Conservation (phyloP, 208 protist genomes). For the Trypanosoma lewisi region DNA sequence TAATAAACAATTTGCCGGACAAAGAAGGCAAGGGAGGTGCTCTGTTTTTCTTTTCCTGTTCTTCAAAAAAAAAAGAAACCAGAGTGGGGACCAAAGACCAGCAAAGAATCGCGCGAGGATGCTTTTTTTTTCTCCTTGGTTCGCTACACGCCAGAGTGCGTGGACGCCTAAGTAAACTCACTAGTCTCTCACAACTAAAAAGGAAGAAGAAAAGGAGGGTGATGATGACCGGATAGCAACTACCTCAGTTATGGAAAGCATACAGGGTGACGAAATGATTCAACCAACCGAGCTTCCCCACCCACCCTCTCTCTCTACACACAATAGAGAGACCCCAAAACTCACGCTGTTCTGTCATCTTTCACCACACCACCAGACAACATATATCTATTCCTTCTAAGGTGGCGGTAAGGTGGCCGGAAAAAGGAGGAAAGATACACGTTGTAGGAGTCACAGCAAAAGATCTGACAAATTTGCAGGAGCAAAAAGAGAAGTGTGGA, state of each 20-base stretch:
- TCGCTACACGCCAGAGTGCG: no score
- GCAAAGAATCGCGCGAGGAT: no score
- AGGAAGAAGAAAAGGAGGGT: background rate
- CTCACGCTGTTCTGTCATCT: slow-evolving; percentile 12
- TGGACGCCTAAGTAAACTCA: no score
- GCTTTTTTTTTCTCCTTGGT: no score
- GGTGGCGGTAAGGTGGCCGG: slow-evolving; percentile 28
- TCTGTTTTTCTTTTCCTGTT: no score
- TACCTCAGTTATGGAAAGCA: slow-evolving; percentile 6
- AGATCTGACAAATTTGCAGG: slow-evolving; percentile 10
- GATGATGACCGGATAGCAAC: background rate
- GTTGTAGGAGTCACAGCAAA: slow-evolving; percentile 1
- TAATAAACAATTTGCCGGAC: background rate
- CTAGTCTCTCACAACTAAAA: no score
- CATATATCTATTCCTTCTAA: slow-evolving; percentile 8
- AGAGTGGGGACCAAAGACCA: no score
- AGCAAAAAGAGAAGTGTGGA: background rate
- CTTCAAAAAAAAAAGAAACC: no score
- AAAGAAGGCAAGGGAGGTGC: no score
- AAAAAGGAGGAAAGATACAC: slow-evolving; percentile 13
- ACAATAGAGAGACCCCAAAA: slow-evolving; percentile 3
- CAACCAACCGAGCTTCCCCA: background rate
- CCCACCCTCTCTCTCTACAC: background rate
- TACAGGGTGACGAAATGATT: background rate
- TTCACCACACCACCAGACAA: slow-evolving; percentile 5